Evolutionary conservation across 805 yeast genomes (phyloP), one percentile per base, ranked within the genome.

Genomic region (Yamadazyma takamatsuzukensis): DNA sequence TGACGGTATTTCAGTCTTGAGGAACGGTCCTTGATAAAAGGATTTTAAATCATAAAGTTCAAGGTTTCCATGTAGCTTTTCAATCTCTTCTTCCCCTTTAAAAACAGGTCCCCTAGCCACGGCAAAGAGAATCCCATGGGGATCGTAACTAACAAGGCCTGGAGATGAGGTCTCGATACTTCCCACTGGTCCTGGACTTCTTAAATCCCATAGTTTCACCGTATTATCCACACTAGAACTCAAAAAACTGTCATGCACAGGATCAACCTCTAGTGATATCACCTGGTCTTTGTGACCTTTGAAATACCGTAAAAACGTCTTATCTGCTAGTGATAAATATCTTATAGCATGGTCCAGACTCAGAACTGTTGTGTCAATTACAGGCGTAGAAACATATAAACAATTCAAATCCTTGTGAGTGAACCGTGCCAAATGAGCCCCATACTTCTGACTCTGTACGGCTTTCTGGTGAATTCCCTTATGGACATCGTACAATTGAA

Each of bases 381-480:
- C 33, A 6, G 69, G 69, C 0, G 97, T 87, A 4, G 96, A 83
- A 1, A 94, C 88, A 52, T 83, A 85, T 11, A 90, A 67, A 48
- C 93, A 81, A 46, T 80, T 78, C 36, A 74, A 69, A 27, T 78
- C 79, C 26, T 74, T 70, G 49, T 83, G 94, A 1, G 96, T 79
- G 55, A 93, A 93, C 28, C 78, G 69, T 2, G 96, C 96, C 23
- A 85, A 59, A 49, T 86, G 88, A 36, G 88, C 84, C 1, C 98
- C 98, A 48, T 93, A 93, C 52, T 93, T 93, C 60, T 88, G 89
- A 18, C 93, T 80, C 38, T 76, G 80, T 6, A 85, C 72, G 4
- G 87, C 76, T 46, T 80, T 83, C 27, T 70, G 48, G 41, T 78
- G 83, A 33, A 72, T 67, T 5, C 96, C 97, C 39, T 72, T 70